Percentiles rank a stretch among this genome's conserved stretches.
These are phyloP conservation scores for Beauveria sp. DNA, from an alignment of 2,329 filamentous ascomycete genomes.

Conservation along the genomic window DNA sequence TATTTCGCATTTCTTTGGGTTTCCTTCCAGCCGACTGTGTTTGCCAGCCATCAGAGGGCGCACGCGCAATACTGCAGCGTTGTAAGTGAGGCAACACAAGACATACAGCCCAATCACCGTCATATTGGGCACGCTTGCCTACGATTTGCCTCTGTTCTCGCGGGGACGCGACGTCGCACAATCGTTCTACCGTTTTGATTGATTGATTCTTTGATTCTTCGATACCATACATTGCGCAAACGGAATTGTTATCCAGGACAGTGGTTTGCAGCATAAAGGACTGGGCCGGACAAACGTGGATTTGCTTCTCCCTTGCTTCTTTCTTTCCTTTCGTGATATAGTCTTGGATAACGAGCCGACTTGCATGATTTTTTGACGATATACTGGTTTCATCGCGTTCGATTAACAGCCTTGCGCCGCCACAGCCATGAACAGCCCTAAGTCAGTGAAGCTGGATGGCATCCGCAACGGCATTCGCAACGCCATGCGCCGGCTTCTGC, in stretches of 20 bases:
- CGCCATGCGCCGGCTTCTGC: conserved; percentile 24
- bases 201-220: neutral
- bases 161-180: neutral
- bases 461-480: conserved; percentile 22
- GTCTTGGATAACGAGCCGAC: neutral
- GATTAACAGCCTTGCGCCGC: neutral
- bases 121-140: neutral
- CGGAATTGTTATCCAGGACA: neutral
- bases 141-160: neutral
- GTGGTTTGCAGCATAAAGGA: neutral
- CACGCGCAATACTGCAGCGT: neutral
- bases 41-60: neutral
- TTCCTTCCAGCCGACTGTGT: neutral
- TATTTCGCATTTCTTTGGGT: neutral
- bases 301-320: neutral
- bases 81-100: neutral
- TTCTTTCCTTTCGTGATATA: neutral
- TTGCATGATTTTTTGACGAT: neutral
- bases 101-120: neutral
- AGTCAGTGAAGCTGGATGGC: conserved; percentile 23
- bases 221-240: neutral
- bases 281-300: neutral
- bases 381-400: neutral
- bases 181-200: neutral
- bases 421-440: conserved; percentile 21